A percentile compares a stretch with the other conserved stretches of the same genome.
Evolutionary conservation across 176 grass and related monocot species (phyloP).

Genomic region (Phragmites australis): DNA sequence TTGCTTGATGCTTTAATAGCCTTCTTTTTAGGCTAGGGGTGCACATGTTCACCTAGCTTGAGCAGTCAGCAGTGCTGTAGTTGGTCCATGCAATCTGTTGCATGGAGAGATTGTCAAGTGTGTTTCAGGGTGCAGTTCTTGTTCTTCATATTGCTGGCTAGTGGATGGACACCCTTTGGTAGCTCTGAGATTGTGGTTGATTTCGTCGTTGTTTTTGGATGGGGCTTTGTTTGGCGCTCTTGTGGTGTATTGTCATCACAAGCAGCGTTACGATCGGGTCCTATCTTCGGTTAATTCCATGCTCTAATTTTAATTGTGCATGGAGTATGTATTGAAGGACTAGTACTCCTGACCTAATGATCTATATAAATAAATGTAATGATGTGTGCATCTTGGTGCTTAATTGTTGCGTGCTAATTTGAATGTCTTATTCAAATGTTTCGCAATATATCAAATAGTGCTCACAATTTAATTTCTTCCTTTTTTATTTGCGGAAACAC

Average conservation of each 20-base stretch:
- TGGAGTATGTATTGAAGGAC: conserved; percentile 5
- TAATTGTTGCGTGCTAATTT: not conserved
- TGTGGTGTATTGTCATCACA: not conserved
- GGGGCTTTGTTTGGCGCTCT: not conserved
- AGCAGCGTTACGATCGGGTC: not conserved
- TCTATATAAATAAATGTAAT: conserved; percentile 4
- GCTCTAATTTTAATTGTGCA: not conserved
- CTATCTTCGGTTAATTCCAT: not conserved
- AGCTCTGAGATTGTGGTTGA: not conserved
- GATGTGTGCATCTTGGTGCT: not conserved
- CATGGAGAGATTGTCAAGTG: not conserved
- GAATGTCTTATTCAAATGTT: not conserved
- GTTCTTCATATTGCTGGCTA: not conserved
- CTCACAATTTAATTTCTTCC: not conserved
- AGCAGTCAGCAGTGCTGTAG: not conserved
- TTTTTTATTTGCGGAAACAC: no score
- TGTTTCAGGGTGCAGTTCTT: conserved; percentile 23
- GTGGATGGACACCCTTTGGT: conserved; percentile 8
- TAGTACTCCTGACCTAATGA: not conserved
- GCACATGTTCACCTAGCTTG: conserved; percentile 34
- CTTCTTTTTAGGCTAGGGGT: conserved; percentile 22
- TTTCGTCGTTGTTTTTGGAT: conserved; percentile 4
- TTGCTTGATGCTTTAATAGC: conserved; percentile 8
- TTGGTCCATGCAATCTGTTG: conserved; percentile 7
- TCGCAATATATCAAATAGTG: no score